These are phyloP conservation scores for Barnettozyma populi DNA, from an alignment of 805 yeast species.

Conservation along the genomic window DNA sequence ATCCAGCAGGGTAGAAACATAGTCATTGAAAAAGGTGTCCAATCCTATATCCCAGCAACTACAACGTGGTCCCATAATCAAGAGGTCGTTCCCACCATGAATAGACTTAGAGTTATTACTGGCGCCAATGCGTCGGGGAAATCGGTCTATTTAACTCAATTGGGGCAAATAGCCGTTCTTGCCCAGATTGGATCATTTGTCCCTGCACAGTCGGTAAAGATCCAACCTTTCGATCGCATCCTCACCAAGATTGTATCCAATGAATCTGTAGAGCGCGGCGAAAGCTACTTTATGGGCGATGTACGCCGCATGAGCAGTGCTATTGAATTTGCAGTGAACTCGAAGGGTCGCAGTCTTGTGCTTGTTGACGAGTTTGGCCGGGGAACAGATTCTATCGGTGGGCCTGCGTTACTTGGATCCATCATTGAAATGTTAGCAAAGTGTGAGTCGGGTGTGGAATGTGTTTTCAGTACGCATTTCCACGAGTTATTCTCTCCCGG, in stretches of 20 bases:
- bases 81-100: neutral
- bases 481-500: slow-evolving; percentile 33
- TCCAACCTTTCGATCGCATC: slow-evolving; percentile 44
- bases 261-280: slow-evolving; percentile 35
- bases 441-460: slow-evolving; percentile 18
- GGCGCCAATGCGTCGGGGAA: slow-evolving; percentile 52
- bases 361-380: slow-evolving; percentile 52
- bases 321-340: slow-evolving; percentile 22
- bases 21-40: slow-evolving; percentile 35
- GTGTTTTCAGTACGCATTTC: slow-evolving; percentile 38
- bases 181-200: slow-evolving; percentile 53
- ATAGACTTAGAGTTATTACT: slow-evolving; percentile 31
- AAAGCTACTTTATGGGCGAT: slow-evolving; percentile 49
- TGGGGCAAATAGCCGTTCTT: slow-evolving; percentile 42
- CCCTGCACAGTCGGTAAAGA: slow-evolving; percentile 41
- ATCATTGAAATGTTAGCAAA: slow-evolving; percentile 25
- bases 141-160: slow-evolving; percentile 43
- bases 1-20: slow-evolving; percentile 43
- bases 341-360: slow-evolving; percentile 31
- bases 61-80: slow-evolving; percentile 17
- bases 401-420: slow-evolving; percentile 40
- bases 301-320: slow-evolving; percentile 39
- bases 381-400: slow-evolving; percentile 44
- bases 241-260: slow-evolving; percentile 39
- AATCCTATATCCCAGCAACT: slow-evolving; percentile 40